A percentile compares a stretch with the other conserved stretches of the same genome.
These are phyloP conservation scores for Xylaria digitata DNA, from an alignment of 2,329 filamentous ascomycete species.

Conservation along the genomic window DNA sequence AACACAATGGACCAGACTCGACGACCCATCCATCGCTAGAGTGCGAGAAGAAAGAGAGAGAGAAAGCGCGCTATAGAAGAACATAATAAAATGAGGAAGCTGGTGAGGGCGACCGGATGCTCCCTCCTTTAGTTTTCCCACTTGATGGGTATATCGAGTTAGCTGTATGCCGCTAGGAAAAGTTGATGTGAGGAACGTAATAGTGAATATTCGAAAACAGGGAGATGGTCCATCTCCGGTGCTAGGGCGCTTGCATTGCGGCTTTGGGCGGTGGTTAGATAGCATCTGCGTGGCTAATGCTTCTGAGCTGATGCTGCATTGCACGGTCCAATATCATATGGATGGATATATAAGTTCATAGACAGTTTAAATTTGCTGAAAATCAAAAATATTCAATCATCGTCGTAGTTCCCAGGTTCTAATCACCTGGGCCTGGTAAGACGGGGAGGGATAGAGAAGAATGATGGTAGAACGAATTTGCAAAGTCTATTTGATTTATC, in stretches of 20 bases:
- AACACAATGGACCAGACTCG: not conserved
- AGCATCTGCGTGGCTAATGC: not conserved
- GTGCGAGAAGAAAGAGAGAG: not conserved
- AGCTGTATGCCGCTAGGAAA: constrained; percentile 18
- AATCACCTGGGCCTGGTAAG: not conserved
- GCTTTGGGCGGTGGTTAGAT: not conserved
- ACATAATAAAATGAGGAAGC: not conserved
- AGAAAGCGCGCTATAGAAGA: not conserved
- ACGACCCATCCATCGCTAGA: not conserved
- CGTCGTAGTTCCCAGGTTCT: not conserved
- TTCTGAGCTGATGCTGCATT: not conserved
- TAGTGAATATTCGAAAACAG: constrained; percentile 9
- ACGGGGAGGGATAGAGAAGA: not conserved
- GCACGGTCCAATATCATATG: not conserved
- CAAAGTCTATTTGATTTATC: constrained; percentile 15
- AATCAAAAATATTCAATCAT: constrained; percentile 9
- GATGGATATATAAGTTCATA: constrained; percentile 4
- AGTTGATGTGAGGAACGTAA: not conserved
- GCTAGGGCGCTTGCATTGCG: not conserved
- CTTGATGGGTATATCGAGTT: not conserved
- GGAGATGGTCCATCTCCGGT: constrained; percentile 2
- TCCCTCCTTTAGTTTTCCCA: not conserved
- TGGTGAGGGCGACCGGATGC: not conserved
- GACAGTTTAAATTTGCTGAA: not conserved
- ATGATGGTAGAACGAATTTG: not conserved